phyloP scores from a whole-genome alignment of 1,284 basidiomycete species.

The Cutaneotrichosporon sp. region DNA sequence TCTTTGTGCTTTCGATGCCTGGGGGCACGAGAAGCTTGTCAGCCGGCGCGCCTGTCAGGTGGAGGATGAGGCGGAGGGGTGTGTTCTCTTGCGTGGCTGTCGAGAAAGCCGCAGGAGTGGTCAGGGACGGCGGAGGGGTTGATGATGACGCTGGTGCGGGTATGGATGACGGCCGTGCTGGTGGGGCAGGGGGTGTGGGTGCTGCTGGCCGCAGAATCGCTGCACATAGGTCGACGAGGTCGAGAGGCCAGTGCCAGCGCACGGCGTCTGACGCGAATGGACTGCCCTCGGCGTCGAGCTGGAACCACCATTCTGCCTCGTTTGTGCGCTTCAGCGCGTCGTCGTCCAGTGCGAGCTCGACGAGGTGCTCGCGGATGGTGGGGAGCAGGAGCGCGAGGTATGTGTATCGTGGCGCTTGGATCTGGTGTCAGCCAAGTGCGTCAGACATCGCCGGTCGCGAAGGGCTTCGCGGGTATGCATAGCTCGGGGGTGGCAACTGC shows the following conservation, averaged over 20 bases:
- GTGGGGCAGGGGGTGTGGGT: background rate
- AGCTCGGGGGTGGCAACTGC: too few relatives aligned
- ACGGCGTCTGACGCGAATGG: conserved; percentile 51
- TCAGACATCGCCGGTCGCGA: background rate
- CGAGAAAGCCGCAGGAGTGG: conserved; percentile 1
- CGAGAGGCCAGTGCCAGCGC: conserved; percentile 95
- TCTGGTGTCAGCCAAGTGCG: conserved; percentile 29
- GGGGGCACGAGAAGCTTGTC: conserved; percentile 77
- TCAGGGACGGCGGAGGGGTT: too few relatives aligned
- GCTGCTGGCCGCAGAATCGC: conserved; percentile 28
- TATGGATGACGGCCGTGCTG: conserved; percentile 2
- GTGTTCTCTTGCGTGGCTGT: background rate
- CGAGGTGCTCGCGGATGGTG: conserved; percentile 75
- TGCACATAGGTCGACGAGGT: conserved; percentile 76
- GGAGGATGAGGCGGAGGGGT: conserved; percentile 72
- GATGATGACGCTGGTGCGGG: conserved; percentile 9
- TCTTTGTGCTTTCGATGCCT: conserved; percentile 73
- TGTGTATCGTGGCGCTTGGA: conserved; percentile 72
- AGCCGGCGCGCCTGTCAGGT: conserved; percentile 66
- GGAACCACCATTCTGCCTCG: conserved; percentile 92
- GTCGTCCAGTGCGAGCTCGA: conserved; percentile 84
- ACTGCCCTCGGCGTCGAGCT: conserved; percentile 54
- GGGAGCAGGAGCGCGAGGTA: conserved; percentile 86
- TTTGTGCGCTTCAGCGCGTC: conserved; percentile 55
- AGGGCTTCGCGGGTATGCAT: background rate